Evolutionary conservation across 2,329 filamentous ascomycete species (phyloP).

Genomic region (Trichoderma simmonsii): DNA sequence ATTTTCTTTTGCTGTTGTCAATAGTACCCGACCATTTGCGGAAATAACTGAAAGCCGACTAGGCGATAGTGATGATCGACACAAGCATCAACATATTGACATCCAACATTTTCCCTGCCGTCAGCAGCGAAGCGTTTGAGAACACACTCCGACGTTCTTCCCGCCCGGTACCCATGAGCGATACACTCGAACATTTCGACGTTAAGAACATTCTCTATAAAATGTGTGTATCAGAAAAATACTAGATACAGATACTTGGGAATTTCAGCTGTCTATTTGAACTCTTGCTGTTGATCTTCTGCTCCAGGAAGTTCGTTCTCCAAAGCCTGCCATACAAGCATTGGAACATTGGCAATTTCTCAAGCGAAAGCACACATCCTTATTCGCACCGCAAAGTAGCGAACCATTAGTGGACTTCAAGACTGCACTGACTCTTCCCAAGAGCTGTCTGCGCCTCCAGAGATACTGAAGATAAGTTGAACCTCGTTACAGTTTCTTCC

Average conservation of each 20-base stretch:
- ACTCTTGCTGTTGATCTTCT: background rate
- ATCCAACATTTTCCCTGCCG: background rate
- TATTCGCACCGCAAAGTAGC: background rate
- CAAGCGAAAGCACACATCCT: background rate
- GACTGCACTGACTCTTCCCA: background rate
- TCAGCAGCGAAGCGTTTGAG: background rate
- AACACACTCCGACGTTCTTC: background rate
- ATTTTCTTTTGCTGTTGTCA: background rate
- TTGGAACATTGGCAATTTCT: background rate
- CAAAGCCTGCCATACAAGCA: background rate
- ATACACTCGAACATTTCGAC: background rate
- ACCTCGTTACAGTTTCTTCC: too few species aligned
- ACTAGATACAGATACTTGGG: background rate
- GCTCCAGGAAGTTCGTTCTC: background rate
- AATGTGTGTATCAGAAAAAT: too few species aligned
- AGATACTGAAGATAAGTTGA: background rate
- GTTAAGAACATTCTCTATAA: background rate
- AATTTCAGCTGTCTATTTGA: background rate
- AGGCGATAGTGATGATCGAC: background rate
- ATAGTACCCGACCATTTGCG: background rate
- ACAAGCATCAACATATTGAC: background rate
- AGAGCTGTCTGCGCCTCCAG: background rate
- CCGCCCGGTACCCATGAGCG: background rate
- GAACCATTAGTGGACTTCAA: background rate
- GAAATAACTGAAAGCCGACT: background rate